Percentiles rank a stretch among this genome's conserved stretches.
phyloP scores from a whole-genome alignment of 1,139 yeast genomes.

The Diutina rugosa region DNA sequence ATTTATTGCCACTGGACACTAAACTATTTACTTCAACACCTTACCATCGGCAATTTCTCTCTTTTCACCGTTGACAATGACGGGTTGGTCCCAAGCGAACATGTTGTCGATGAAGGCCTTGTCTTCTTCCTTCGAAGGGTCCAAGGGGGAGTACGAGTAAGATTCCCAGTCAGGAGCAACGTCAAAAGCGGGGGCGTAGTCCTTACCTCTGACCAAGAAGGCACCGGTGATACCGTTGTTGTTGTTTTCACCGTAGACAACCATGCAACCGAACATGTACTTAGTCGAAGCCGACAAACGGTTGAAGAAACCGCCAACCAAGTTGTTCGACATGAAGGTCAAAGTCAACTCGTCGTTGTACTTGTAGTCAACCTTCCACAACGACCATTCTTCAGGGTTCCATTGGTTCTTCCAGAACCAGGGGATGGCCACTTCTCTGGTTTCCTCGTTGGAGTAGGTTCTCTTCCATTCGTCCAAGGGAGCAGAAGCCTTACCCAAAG shows the following conservation, averaged over 20 bases:
- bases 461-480: slow-evolving; percentile 94
- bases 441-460: slow-evolving; percentile 92
- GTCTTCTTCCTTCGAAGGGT: slow-evolving; percentile 54
- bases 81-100: slow-evolving; percentile 77
- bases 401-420: slow-evolving; percentile 94
- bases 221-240: slow-evolving; percentile 96
- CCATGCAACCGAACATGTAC: slow-evolving; percentile 87
- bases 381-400: slow-evolving; percentile 87
- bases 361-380: slow-evolving; percentile 93
- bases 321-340: slow-evolving; percentile 97
- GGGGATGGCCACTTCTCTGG: slow-evolving; percentile 89
- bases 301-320: slow-evolving; percentile 97
- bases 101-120: slow-evolving; percentile 57
- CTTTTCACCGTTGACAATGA: slow-evolving; percentile 40
- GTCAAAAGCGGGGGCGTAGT: slow-evolving; percentile 78
- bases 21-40: slow-evolving; percentile 41
- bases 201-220: slow-evolving; percentile 93
- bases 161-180: slow-evolving; percentile 99
- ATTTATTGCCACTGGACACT: background rate
- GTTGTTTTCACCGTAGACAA: slow-evolving; percentile 98
- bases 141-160: slow-evolving; percentile 54
- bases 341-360: slow-evolving; percentile 95
- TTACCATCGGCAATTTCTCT: slow-evolving; percentile 52
- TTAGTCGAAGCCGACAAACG: slow-evolving; percentile 87
- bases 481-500: slow-evolving; percentile 62